Percentiles rank a stretch among this genome's conserved stretches.
Evolutionary conservation across 495 filamentous ascomycete species (phyloP).

Genomic region (Tuber microsphaerosporum): DNA sequence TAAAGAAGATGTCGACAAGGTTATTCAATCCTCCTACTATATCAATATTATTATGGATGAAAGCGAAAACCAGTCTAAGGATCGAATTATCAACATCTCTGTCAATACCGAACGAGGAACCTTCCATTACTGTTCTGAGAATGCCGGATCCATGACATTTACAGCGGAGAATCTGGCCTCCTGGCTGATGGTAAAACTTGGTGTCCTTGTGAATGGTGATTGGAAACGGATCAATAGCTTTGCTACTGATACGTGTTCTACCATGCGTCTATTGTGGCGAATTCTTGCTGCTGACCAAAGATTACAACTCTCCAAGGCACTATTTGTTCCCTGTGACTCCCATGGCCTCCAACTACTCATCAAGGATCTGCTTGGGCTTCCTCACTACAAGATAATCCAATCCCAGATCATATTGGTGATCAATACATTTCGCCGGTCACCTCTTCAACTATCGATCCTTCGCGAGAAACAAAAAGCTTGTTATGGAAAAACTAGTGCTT

Average conservation of each 20-base stretch:
- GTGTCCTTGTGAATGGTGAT: neutral
- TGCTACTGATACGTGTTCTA: neutral
- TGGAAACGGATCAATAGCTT: neutral
- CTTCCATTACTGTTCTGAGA: neutral
- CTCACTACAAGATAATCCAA: neutral
- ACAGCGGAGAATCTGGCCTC: neutral
- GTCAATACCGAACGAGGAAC: neutral
- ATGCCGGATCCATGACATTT: neutral
- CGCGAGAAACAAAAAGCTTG: neutral
- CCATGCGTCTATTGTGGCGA: neutral
- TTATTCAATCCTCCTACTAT: neutral
- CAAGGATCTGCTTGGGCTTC: neutral
- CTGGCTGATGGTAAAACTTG: neutral
- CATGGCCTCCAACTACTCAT: neutral
- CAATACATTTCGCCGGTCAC: neutral
- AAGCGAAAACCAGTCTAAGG: neutral
- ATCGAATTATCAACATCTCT: constrained; percentile 2
- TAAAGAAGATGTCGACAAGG: neutral
- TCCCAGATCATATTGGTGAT: neutral
- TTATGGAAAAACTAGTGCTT: neutral
- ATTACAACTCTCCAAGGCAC: neutral
- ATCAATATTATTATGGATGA: constrained; percentile 6
- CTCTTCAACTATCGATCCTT: neutral
- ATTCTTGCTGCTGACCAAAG: neutral
- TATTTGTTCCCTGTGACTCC: constrained; percentile 7